phyloP scores from a whole-genome alignment of 2,329 filamentous ascomycete species.

The Fusarium verrucosum region DNA sequence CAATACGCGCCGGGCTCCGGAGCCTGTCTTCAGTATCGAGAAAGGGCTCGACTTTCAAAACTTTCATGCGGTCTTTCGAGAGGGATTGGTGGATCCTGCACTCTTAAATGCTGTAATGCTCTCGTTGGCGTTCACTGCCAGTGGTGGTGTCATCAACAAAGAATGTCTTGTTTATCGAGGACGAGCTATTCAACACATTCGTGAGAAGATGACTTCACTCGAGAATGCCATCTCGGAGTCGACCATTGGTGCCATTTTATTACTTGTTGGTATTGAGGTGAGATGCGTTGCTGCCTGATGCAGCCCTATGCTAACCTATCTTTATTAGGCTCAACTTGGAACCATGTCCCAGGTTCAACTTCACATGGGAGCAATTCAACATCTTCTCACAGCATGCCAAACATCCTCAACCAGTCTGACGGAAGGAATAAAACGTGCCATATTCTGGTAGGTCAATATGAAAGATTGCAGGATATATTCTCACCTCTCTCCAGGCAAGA shows the following conservation, averaged over 20 bases:
- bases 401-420: slow-evolving; percentile 45
- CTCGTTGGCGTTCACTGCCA: slow-evolving; percentile 48
- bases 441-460: slow-evolving; percentile 52
- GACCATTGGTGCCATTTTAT: slow-evolving; percentile 54
- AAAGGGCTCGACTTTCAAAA: slow-evolving; percentile 52
- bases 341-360: slow-evolving; percentile 52
- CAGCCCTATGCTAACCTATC: not conserved
- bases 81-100: slow-evolving; percentile 48
- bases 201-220: slow-evolving; percentile 46
- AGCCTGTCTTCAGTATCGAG: slow-evolving; percentile 51
- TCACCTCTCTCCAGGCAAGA: slow-evolving; percentile 51
- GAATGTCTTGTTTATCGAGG: slow-evolving; percentile 52
- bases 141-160: slow-evolving; percentile 37
- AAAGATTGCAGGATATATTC: not conserved
- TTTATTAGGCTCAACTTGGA: slow-evolving; percentile 49
- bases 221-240: slow-evolving; percentile 47
- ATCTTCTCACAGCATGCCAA: slow-evolving; percentile 48
- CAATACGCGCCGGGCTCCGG: slow-evolving; percentile 39
- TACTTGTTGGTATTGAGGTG: slow-evolving; percentile 55
- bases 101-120: slow-evolving; percentile 54
- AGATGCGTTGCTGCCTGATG: too few relatives aligned
- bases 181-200: slow-evolving; percentile 47
- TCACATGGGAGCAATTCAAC: slow-evolving; percentile 53
- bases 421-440: slow-evolving; percentile 55
- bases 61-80: slow-evolving; percentile 50